Percentiles rank a stretch among this genome's conserved stretches.
phyloP scores from a whole-genome alignment of 768 basidiomycete genomes.

The Scleroderma bovista region DNA sequence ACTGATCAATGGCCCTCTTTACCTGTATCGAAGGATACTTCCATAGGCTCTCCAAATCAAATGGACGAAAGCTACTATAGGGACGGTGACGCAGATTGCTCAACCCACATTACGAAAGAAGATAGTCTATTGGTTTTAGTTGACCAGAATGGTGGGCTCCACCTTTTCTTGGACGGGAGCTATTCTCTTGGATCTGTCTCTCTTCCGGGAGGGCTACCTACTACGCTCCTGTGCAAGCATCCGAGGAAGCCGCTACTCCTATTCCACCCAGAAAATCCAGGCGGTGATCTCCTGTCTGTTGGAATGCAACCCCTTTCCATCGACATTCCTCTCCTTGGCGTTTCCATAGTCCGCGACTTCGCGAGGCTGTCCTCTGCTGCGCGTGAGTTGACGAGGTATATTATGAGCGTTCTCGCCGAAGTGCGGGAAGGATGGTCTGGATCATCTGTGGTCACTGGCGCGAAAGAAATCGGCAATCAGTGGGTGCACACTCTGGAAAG shows the following conservation, averaged over 20 bases:
- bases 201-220: constrained; percentile 29
- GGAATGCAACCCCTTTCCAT: constrained; percentile 39
- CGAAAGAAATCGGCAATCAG: constrained; percentile 64
- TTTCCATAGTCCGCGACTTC: constrained; percentile 57
- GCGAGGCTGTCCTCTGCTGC: constrained; percentile 65
- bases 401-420: constrained; percentile 63
- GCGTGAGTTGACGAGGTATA: constrained; percentile 69
- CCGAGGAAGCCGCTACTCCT: constrained; percentile 42
- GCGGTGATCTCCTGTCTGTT: constrained; percentile 22
- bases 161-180: constrained; percentile 70
- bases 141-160: constrained; percentile 52
- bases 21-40: constrained; percentile 49
- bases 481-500: constrained; percentile 65
- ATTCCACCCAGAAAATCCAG: constrained; percentile 36
- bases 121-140: constrained; percentile 62
- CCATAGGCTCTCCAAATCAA: constrained; percentile 45
- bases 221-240: constrained; percentile 36
- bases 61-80: constrained; percentile 24
- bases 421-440: constrained; percentile 74
- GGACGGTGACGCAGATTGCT: constrained; percentile 25
- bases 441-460: constrained; percentile 56
- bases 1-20: constrained; percentile 70
- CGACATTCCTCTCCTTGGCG: constrained; percentile 51
- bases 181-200: constrained; percentile 59
- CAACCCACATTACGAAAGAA: constrained; percentile 32